Evolutionary conservation across 208 protist species (phyloP), one percentile per base, ranked within the genome.

Genomic region (Leptomonas pyrrhocoris): DNA sequence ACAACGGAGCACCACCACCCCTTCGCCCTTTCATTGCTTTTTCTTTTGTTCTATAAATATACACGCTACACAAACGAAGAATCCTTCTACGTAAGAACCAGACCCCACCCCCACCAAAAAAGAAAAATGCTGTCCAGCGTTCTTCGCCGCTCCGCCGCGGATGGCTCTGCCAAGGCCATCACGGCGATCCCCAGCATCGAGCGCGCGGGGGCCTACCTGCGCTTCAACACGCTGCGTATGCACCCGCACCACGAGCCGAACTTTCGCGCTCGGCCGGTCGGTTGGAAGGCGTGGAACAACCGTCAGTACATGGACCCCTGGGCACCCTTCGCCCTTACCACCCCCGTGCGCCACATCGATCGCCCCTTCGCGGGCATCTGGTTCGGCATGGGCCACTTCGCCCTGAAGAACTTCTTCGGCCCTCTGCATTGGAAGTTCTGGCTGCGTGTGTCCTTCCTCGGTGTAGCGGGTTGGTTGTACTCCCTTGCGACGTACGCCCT

Each of bases 341-440:
- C 88, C n/a, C 88, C 88, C 28, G 63, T 76, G 21, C 88, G 85
- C 40, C 88, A 94, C 77, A 69, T 91, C 25, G 88, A 94, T 57
- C 85, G 85, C 48, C 59, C 72, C 13, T 79, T 82, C 23, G 49
- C 68, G 3, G 88, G 88, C 34, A 84, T 87, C 16, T 94, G 88
- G 88, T 94, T 92, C 72, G 88, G 80, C 58, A 83, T 94, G 77
- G 88, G 88, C 34, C 88, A 94, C 82, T 91, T 94, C 55, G 85
- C 88, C 16, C 34, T 91, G 48, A 89, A 90, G 83, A 81, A 91
- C 80, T 90, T 92, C 77, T 94, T 94, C 46, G 88, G 88, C 19
- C 62, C 78, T 5, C 60, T 85, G 46, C 69, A 94, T 75, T 94
- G 88, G 88, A 81, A 83, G 58, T 88, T 94, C 51, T 78, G 68